Evolutionary conservation across 257 asterid genomes (phyloP).

Genomic region (Solanum pinnatisectum): DNA sequence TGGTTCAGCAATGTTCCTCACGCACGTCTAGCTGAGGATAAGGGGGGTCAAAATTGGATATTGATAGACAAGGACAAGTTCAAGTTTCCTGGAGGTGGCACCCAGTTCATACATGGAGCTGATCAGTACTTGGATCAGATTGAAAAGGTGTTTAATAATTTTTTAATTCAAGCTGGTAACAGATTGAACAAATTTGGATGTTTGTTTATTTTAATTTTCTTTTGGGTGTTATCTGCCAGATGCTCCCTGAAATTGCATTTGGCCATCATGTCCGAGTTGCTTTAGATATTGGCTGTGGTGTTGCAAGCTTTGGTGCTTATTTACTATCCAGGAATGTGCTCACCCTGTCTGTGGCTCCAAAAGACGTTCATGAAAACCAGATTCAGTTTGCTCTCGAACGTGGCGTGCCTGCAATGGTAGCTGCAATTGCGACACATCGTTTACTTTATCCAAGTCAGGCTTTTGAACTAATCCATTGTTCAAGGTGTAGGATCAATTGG

Average conservation of each 20-base stretch:
- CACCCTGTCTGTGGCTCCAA: slow-evolving; percentile 88
- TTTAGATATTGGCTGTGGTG: slow-evolving; percentile 93
- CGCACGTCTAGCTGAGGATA: slow-evolving; percentile 83
- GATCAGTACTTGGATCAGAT: slow-evolving; percentile 88
- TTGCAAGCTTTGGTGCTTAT: slow-evolving; percentile 98
- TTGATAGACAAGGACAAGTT: slow-evolving; percentile 67
- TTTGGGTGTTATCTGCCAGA: slow-evolving; percentile 22
- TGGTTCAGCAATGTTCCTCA: slow-evolving; percentile 99
- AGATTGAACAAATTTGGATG: not conserved
- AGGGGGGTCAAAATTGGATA: slow-evolving; percentile 97
- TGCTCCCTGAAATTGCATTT: slow-evolving; percentile 87
- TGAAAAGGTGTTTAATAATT: slow-evolving; percentile 43
- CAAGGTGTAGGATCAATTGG: slow-evolving; percentile 97
- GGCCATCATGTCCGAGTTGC: slow-evolving; percentile 81
- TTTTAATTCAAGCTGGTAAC: not conserved
- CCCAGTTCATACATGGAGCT: slow-evolving; percentile 95
- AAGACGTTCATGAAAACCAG: slow-evolving; percentile 95
- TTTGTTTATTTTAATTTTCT: not conserved
- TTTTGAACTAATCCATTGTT: slow-evolving; percentile 85
- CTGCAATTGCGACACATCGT: slow-evolving; percentile 74
- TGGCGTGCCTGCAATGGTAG: slow-evolving; percentile 94
- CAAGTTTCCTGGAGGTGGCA: slow-evolving; percentile 97
- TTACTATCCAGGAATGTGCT: slow-evolving; percentile 63
- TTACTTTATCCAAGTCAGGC: slow-evolving; percentile 91
- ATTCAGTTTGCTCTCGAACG: slow-evolving; percentile 98